Conservation (phyloP, 75 land plant genomes). For the Adiantum capillusveneris region DNA sequence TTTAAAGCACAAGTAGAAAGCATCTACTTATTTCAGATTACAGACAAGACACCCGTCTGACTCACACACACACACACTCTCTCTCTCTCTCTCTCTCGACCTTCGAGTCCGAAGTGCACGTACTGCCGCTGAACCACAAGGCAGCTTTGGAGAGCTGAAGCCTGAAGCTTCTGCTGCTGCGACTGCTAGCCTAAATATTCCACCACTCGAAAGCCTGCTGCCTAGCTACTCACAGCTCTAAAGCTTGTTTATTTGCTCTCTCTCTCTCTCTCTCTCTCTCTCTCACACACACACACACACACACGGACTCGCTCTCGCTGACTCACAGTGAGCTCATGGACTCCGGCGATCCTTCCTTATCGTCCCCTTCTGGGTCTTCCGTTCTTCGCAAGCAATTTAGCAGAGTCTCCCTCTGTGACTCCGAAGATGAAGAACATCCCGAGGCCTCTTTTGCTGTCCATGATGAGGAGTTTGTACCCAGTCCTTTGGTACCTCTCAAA, state of each 20-base stretch:
- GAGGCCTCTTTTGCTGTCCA: slow-evolving; percentile 17
- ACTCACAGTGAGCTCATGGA: neutral
- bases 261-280: neutral
- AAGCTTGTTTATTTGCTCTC: neutral
- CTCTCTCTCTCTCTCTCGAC: too few species aligned
- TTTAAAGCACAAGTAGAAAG: too few species aligned
- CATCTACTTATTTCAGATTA: too few species aligned
- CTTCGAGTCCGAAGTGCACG: too few species aligned
- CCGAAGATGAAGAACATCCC: neutral
- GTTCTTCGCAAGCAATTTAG: neutral
- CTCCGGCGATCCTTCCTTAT: neutral
- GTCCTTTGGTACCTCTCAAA: slow-evolving; percentile 56
- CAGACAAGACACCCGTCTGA: too few species aligned
- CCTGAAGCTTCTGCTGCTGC: too few species aligned
- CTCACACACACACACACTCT: too few species aligned
- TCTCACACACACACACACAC: neutral
- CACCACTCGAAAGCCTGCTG: slow-evolving; percentile 1
- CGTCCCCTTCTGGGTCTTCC: neutral
- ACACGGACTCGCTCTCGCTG: neutral
- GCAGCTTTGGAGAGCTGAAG: too few species aligned
- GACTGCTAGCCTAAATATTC: too few species aligned
- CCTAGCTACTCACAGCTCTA: neutral
- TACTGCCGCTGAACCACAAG: too few species aligned
- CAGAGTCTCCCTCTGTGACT: slow-evolving; percentile 1
- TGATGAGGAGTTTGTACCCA: slow-evolving; percentile 30